Percentiles rank a stretch among this genome's conserved stretches.
Conservation (phyloP, 192 early-diverging fungal species). For the Podila clonocystis region DNA sequence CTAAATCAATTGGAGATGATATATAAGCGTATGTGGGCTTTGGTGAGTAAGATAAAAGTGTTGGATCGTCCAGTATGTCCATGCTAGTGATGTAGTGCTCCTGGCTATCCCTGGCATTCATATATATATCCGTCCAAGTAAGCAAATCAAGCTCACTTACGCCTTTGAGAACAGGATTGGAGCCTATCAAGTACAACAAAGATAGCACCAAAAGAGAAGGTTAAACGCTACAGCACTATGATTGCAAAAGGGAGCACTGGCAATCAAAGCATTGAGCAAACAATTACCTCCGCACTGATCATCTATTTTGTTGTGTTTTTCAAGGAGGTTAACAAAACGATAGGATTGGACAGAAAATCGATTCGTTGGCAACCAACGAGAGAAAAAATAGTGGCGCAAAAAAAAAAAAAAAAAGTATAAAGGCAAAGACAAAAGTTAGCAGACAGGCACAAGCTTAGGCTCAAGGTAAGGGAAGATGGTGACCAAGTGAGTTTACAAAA, state of each 20-base stretch:
- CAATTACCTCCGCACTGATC: constrained; percentile 66
- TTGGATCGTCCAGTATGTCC: too few relatives aligned
- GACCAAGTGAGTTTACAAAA: too few relatives aligned
- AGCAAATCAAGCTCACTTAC: neutral
- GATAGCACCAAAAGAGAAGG: neutral
- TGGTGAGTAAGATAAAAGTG: neutral
- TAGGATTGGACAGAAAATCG: neutral
- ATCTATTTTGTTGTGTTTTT: constrained; percentile 51
- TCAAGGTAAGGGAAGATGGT: neutral
- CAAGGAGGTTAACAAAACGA: neutral
- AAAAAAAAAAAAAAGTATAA: too few relatives aligned
- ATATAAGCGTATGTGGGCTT: neutral
- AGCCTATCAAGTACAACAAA: constrained; percentile 58
- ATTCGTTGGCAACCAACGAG: neutral
- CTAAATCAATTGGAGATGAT: neutral
- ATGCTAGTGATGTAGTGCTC: too few relatives aligned
- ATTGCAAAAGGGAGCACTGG: too few relatives aligned
- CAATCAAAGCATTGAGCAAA: too few relatives aligned
- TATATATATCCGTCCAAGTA: neutral
- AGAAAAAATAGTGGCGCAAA: neutral
- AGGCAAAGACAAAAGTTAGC: neutral
- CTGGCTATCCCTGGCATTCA: too few relatives aligned
- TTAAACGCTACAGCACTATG: too few relatives aligned
- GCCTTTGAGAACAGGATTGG: constrained; percentile 94
- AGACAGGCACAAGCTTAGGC: neutral